Conservation (phyloP, 2,329 filamentous ascomycete genomes). For the Colletotrichum phormii region DNA sequence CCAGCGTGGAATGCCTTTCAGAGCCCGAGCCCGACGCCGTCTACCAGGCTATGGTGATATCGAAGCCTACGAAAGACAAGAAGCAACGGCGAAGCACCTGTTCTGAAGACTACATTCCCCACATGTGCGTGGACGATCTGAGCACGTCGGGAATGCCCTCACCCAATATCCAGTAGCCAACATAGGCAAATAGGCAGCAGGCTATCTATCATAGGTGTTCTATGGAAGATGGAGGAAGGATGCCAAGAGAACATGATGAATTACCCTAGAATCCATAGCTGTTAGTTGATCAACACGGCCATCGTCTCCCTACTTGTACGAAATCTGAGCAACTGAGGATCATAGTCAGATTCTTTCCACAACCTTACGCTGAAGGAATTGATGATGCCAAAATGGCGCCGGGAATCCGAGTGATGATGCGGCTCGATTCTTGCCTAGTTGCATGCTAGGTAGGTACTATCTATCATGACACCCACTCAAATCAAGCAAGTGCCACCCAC, state of each 20-base stretch:
- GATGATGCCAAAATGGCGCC: no score
- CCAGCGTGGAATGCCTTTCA: background rate
- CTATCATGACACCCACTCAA: no score
- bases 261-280: background rate
- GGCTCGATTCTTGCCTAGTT: no score
- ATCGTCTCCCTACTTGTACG: background rate
- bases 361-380: no score
- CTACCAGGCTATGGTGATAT: constrained; percentile 12
- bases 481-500: no score
- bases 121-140: background rate
- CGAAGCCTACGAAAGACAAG: background rate
- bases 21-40: constrained; percentile 2
- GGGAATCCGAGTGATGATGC: no score
- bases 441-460: no score
- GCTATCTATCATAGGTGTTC: background rate
- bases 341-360: no score
- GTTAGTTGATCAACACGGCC: background rate
- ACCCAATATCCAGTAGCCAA: background rate
- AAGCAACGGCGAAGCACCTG: background rate
- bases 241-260: background rate
- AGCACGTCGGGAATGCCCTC: background rate
- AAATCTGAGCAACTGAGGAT: background rate
- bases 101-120: constrained; percentile 9
- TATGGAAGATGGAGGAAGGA: background rate
- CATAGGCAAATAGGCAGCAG: background rate